Evolutionary conservation across 768 basidiomycete genomes (phyloP).

Genomic region (Suillus lakei): DNA sequence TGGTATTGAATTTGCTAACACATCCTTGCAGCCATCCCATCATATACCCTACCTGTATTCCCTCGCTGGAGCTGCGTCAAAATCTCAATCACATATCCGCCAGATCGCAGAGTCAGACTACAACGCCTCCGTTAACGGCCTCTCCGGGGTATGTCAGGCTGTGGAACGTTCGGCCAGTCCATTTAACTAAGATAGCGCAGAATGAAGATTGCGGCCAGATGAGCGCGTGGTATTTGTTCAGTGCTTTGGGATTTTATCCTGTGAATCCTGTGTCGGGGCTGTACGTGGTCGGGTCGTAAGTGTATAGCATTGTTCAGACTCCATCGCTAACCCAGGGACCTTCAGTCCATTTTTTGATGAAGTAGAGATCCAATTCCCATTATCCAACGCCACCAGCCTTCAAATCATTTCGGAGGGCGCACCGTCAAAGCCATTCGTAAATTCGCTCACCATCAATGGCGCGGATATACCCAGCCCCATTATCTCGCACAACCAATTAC

Average conservation of each 20-base stretch:
- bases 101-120: constrained; percentile 69
- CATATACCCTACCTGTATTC: constrained; percentile 87
- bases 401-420: constrained; percentile 63
- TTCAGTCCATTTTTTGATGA: constrained; percentile 55
- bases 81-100: constrained; percentile 72
- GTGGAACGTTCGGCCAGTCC: background rate
- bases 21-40: constrained; percentile 67
- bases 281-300: constrained; percentile 78
- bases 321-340: background rate
- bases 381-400: constrained; percentile 36
- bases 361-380: constrained; percentile 60
- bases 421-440: constrained; percentile 61
- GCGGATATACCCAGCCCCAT: constrained; percentile 45
- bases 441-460: constrained; percentile 62
- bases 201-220: constrained; percentile 93
- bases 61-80: constrained; percentile 70
- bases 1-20: constrained; percentile 10
- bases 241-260: constrained; percentile 83
- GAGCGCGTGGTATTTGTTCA: constrained; percentile 89
- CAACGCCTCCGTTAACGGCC: constrained; percentile 67
- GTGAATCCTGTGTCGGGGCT: constrained; percentile 80
- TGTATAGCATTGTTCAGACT: constrained; percentile 11
- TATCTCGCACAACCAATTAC: constrained; percentile 66
- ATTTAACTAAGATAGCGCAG: constrained; percentile 36
- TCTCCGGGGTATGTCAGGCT: constrained; percentile 63